A percentile compares a stretch with the other conserved stretches of the same genome.
Conservation (phyloP, 2,329 filamentous ascomycete species). For the Fusarium nematophilum region DNA sequence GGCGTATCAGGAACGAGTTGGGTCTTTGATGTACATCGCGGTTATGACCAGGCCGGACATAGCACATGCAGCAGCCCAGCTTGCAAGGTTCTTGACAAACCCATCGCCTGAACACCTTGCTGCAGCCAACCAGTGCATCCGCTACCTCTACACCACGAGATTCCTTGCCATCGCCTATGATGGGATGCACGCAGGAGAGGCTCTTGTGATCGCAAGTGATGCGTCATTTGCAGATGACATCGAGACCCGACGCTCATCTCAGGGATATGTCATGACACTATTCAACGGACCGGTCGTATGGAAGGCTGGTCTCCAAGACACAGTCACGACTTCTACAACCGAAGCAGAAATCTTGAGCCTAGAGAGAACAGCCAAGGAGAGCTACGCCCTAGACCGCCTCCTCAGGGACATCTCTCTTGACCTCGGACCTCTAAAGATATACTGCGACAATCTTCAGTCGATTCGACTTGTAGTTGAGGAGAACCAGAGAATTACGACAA, state of each 20-base stretch:
- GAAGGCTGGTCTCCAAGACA: too few relatives aligned
- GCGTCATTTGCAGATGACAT: conserved; percentile 2
- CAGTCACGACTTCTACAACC: conserved; percentile 1
- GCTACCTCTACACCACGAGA: conserved; percentile 4
- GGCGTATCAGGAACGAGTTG: too few relatives aligned
- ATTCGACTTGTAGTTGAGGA: conserved; percentile 5
- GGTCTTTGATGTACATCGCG: neutral
- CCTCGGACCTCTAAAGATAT: neutral
- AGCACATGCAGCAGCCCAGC: neutral
- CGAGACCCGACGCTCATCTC: too few relatives aligned
- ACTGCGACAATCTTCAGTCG: conserved; percentile 5
- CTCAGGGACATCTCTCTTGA: conserved; percentile 2
- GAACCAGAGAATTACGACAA: conserved; percentile 1
- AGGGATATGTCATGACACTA: too few relatives aligned
- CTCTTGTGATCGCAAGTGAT: neutral
- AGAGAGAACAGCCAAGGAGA: conserved; percentile 1
- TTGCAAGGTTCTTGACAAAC: conserved; percentile 2
- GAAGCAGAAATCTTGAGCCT: neutral
- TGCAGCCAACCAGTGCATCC: neutral
- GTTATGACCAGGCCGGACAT: neutral
- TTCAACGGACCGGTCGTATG: too few relatives aligned
- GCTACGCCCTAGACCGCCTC: neutral
- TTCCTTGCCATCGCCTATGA: conserved; percentile 1
- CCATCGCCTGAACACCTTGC: neutral
- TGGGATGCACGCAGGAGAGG: neutral